These are phyloP conservation scores for Penicillium paradoxum DNA, from an alignment of 495 filamentous ascomycete species.

Conservation along the genomic window DNA sequence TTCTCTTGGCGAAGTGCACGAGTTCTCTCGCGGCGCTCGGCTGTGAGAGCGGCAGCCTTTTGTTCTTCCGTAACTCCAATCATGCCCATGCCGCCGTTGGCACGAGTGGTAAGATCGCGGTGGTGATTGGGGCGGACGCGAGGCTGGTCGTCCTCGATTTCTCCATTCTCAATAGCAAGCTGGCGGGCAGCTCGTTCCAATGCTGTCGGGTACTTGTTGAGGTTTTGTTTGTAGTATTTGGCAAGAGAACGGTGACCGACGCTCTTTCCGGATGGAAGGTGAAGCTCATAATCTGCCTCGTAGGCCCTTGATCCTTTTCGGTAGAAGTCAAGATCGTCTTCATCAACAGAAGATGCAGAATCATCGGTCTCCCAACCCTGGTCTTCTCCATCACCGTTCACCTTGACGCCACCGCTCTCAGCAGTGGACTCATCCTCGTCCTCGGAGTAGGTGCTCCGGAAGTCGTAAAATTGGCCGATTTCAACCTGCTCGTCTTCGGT, in stretches of 20 bases:
- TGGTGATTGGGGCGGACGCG: constrained; percentile 41
- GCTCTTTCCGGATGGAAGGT: constrained; percentile 85
- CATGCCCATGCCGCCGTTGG: constrained; percentile 72
- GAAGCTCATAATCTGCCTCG: constrained; percentile 86
- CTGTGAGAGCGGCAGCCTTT: constrained; percentile 56
- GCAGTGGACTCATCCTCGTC: constrained; percentile 42
- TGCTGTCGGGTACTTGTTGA: constrained; percentile 70
- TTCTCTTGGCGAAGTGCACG: constrained; percentile 55
- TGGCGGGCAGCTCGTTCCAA: constrained; percentile 52
- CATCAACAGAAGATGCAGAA: constrained; percentile 73
- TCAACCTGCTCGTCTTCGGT: constrained; percentile 87
- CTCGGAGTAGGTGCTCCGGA: constrained; percentile 90
- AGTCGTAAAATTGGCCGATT: constrained; percentile 98
- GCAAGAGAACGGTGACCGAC: constrained; percentile 85
- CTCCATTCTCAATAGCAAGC: constrained; percentile 45
- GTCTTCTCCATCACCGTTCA: constrained; percentile 43
- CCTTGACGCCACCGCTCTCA: constrained; percentile 38
- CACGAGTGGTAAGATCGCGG: constrained; percentile 58
- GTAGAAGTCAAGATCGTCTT: constrained; percentile 38
- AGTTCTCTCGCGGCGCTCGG: constrained; percentile 63
- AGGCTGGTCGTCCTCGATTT: constrained; percentile 40
- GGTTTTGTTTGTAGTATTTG: constrained; percentile 86
- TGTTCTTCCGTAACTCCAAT: constrained; percentile 64
- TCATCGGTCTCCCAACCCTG: constrained; percentile 93
- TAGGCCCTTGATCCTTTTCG: constrained; percentile 62